A percentile compares a stretch with the other conserved stretches of the same genome.
Evolutionary conservation across 257 asterid genomes (phyloP).

Genomic region (Solanum lycopersicoides): DNA sequence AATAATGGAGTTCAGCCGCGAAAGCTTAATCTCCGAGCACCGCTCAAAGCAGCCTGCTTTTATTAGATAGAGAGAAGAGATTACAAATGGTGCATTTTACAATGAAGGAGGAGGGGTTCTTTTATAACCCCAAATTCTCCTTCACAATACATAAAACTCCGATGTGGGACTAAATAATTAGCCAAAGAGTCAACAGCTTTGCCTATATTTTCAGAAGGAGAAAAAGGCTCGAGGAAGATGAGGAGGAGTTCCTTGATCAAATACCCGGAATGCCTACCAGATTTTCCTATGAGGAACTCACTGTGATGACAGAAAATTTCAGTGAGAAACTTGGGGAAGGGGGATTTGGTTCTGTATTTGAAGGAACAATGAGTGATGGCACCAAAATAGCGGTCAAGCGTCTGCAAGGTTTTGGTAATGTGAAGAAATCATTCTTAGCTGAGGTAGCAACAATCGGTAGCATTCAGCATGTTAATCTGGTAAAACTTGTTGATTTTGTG

Average conservation of each 20-base stretch:
- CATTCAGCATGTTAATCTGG: conserved; percentile 11
- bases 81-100: too few relatives aligned
- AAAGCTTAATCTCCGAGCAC: too few relatives aligned
- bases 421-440: background rate
- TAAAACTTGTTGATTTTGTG: background rate
- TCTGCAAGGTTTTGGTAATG: background rate
- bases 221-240: background rate
- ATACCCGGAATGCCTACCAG: conserved; percentile 14
- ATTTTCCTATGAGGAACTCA: conserved; percentile 5
- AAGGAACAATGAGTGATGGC: background rate
- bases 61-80: too few relatives aligned
- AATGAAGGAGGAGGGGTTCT: too few relatives aligned
- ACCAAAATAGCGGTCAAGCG: conserved; percentile 4
- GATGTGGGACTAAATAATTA: too few relatives aligned
- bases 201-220: background rate
- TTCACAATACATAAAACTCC: too few relatives aligned
- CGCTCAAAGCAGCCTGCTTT: too few relatives aligned
- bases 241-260: background rate
- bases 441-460: conserved; percentile 14
- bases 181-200: too few relatives aligned
- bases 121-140: too few relatives aligned
- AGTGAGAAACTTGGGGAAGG: conserved; percentile 14
- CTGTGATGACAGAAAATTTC: conserved; percentile 1
- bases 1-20: too few relatives aligned
- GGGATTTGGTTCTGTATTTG: conserved; percentile 14